phyloP scores from a whole-genome alignment of 495 filamentous ascomycete species.

The Poronia punctata region DNA sequence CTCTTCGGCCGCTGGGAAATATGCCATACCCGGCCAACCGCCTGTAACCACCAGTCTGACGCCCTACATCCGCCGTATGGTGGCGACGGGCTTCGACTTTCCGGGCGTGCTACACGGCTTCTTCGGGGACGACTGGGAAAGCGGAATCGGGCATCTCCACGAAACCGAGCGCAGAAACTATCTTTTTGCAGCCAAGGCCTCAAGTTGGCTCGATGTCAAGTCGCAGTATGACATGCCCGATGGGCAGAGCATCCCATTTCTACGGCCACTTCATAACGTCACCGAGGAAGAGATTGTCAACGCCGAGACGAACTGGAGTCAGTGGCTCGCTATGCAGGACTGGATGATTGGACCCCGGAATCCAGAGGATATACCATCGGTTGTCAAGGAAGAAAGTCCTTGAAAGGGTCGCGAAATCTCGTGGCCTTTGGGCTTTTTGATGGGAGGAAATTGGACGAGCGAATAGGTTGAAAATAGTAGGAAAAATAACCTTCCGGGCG shows the following conservation, averaged over 20 bases:
- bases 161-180: conserved; percentile 91
- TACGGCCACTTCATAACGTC: conserved; percentile 69
- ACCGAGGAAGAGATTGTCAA: conserved; percentile 72
- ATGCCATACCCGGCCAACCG: conserved; percentile 19
- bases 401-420: too few relatives aligned
- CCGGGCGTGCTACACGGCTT: conserved; percentile 83
- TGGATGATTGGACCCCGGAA: conserved; percentile 76
- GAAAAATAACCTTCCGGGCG: too few relatives aligned
- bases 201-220: conserved; percentile 81
- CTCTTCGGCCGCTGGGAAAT: conserved; percentile 20
- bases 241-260: conserved; percentile 77
- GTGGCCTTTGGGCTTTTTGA: too few relatives aligned
- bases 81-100: conserved; percentile 86
- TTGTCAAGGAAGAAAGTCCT: conserved; percentile 18
- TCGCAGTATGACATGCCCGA: conserved; percentile 78
- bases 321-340: conserved; percentile 90
- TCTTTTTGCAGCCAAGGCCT: conserved; percentile 88
- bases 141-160: conserved; percentile 73
- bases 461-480: too few relatives aligned
- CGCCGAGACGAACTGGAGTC: conserved; percentile 76
- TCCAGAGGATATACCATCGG: conserved; percentile 23
- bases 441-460: too few relatives aligned
- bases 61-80: conserved; percentile 83
- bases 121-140: conserved; percentile 86
- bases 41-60: conserved; percentile 61